Percentiles rank a stretch among this genome's conserved stretches.
phyloP scores from a whole-genome alignment of 306 rosid genomes.

The Prosopis cineraria region DNA sequence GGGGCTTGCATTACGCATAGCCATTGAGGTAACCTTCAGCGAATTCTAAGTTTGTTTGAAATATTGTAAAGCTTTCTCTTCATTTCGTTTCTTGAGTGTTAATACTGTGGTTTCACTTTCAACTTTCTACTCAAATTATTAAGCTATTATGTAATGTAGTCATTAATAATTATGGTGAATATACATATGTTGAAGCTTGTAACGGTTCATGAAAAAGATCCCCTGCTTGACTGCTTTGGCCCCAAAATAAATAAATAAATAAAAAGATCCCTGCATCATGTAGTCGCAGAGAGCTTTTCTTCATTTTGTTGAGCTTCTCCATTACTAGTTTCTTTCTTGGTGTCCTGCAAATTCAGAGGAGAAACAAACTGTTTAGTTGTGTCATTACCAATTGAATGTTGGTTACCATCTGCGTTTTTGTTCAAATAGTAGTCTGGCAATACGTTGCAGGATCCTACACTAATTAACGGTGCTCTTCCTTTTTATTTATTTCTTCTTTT shows the following conservation, averaged over 20 bases:
- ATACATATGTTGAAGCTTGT: neutral
- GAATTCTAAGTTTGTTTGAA: slow-evolving; percentile 5
- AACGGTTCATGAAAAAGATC: slow-evolving; percentile 9
- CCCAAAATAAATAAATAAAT: too few relatives aligned
- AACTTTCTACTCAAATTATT: slow-evolving; percentile 1
- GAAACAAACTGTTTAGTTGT: neutral
- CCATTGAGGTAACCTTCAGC: slow-evolving; percentile 67
- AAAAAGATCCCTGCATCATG: slow-evolving; percentile 13
- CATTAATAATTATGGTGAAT: neutral
- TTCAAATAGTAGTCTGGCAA: slow-evolving; percentile 21
- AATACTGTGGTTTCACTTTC: slow-evolving; percentile 4
- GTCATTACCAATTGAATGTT: neutral
- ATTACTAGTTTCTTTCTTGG: neutral
- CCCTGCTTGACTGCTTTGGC: neutral
- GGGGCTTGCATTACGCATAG: slow-evolving; percentile 85
- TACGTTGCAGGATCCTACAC: slow-evolving; percentile 29
- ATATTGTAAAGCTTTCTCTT: slow-evolving; percentile 26
- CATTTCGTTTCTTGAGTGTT: neutral
- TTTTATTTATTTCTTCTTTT: neutral
- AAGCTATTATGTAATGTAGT: slow-evolving; percentile 5
- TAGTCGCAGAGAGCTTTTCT: neutral
- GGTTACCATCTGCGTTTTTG: neutral
- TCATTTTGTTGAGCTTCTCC: neutral
- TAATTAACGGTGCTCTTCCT: slow-evolving; percentile 1
- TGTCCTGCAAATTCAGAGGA: neutral